Conservation (phyloP, 2,329 filamentous ascomycete genomes). For the Colletotrichum zoysiae region DNA sequence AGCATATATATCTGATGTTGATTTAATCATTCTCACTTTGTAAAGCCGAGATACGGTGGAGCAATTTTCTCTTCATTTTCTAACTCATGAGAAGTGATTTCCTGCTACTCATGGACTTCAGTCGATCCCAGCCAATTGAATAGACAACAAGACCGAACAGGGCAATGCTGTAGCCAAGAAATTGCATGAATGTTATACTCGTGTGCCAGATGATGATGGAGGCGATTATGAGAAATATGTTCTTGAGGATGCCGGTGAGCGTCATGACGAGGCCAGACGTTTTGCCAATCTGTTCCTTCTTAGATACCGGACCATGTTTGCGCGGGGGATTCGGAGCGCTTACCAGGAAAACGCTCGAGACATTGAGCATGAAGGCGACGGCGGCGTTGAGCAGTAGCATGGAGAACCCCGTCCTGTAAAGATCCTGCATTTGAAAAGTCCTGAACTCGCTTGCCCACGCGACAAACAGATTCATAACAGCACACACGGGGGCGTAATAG, state of each 20-base stretch:
- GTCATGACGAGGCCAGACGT: neutral
- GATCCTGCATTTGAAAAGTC: neutral
- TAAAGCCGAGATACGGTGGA: neutral
- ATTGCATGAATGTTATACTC: neutral
- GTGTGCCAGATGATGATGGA: neutral
- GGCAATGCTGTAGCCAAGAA: neutral
- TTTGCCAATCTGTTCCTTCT: neutral
- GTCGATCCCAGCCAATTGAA: neutral
- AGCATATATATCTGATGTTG: rapidly evolving
- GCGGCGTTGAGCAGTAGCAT: neutral
- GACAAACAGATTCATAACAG: neutral
- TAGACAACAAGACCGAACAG: neutral
- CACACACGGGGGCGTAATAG: neutral
- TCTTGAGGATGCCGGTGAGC: neutral
- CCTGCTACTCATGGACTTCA: neutral
- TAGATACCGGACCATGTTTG: rapidly evolving
- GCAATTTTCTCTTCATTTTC: neutral
- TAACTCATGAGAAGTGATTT: neutral
- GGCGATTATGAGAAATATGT: neutral
- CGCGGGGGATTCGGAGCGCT: neutral
- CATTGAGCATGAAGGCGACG: neutral
- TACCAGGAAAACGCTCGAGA: neutral
- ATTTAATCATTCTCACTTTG: no score
- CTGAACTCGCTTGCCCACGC: neutral
- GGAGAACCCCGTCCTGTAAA: neutral